Percentiles rank a stretch among this genome's conserved stretches.
Conservation (phyloP, 768 basidiomycete species). For the Mycena kentingensis region DNA sequence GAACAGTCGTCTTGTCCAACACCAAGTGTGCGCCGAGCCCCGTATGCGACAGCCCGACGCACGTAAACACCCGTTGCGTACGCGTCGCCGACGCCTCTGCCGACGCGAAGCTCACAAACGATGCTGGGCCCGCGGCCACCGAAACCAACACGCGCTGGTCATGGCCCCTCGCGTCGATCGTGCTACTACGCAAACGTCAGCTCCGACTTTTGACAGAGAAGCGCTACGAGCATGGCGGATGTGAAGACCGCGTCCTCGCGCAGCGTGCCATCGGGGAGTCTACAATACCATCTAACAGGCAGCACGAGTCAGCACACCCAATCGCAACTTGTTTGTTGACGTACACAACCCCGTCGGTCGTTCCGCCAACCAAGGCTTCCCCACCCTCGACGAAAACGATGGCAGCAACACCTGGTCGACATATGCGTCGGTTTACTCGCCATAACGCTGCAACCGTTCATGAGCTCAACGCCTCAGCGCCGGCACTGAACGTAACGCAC, state of each 20-base stretch:
- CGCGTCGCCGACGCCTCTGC: too few relatives aligned
- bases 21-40: slow-evolving; percentile 58
- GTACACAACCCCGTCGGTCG: slow-evolving; percentile 69
- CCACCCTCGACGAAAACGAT: slow-evolving; percentile 67
- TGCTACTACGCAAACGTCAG: slow-evolving; percentile 45
- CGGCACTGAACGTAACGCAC: slow-evolving; percentile 32
- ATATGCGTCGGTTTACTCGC: slow-evolving; percentile 64
- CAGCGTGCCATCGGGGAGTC: slow-evolving; percentile 66
- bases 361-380: slow-evolving; percentile 65
- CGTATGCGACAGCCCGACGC: slow-evolving; percentile 55
- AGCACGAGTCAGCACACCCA: slow-evolving; percentile 2
- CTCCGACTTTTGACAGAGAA: neutral
- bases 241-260: slow-evolving; percentile 61
- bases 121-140: slow-evolving; percentile 50
- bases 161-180: slow-evolving; percentile 52
- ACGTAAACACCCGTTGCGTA: too few relatives aligned
- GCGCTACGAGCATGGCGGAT: slow-evolving; percentile 53
- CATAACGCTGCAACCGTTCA: slow-evolving; percentile 49
- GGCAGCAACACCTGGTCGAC: slow-evolving; percentile 63
- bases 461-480: slow-evolving; percentile 4
- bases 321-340: slow-evolving; percentile 22
- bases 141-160: slow-evolving; percentile 57
- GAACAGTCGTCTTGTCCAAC: slow-evolving; percentile 50
- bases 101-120: slow-evolving; percentile 52
- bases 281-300: slow-evolving; percentile 66